These are phyloP conservation scores for Mortierella sp. DNA, from an alignment of 371 early-diverging fungal genomes.

Conservation along the genomic window DNA sequence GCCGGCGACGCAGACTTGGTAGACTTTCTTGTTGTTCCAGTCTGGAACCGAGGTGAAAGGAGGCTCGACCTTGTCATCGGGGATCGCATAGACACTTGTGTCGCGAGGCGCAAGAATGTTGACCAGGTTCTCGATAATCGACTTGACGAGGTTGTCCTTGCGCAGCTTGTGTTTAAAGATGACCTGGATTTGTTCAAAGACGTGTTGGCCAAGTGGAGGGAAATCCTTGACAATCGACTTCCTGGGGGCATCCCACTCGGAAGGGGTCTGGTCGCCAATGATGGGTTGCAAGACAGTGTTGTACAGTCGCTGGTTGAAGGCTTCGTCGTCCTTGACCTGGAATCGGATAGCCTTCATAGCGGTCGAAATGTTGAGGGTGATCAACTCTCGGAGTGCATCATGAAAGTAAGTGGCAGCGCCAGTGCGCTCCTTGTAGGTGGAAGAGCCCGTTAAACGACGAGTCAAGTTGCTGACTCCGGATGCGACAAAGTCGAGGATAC, in stretches of 20 bases:
- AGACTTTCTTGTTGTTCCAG: conserved; percentile 42
- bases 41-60: conserved; percentile 44
- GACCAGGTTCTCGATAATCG: conserved; percentile 25
- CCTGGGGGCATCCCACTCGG: neutral
- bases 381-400: conserved; percentile 14
- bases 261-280: neutral
- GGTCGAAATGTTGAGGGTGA: neutral
- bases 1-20: conserved; percentile 20
- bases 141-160: neutral
- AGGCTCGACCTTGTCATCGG: conserved; percentile 15
- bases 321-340: conserved; percentile 7
- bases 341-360: conserved; percentile 12
- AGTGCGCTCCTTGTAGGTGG: conserved; percentile 21
- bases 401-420: conserved; percentile 8
- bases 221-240: conserved; percentile 7
- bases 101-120: conserved; percentile 24
- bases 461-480: conserved; percentile 26
- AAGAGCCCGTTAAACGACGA: conserved; percentile 31
- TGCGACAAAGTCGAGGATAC: conserved; percentile 27
- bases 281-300: conserved; percentile 21
- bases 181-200: conserved; percentile 29
- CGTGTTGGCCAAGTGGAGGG: conserved; percentile 36
- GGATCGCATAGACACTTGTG: conserved; percentile 35
- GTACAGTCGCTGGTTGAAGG: conserved; percentile 18
- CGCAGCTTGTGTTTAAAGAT: conserved; percentile 30